Evolutionary conservation across 768 basidiomycete species (phyloP).

Genomic region (Pleurotus pulmonarius): DNA sequence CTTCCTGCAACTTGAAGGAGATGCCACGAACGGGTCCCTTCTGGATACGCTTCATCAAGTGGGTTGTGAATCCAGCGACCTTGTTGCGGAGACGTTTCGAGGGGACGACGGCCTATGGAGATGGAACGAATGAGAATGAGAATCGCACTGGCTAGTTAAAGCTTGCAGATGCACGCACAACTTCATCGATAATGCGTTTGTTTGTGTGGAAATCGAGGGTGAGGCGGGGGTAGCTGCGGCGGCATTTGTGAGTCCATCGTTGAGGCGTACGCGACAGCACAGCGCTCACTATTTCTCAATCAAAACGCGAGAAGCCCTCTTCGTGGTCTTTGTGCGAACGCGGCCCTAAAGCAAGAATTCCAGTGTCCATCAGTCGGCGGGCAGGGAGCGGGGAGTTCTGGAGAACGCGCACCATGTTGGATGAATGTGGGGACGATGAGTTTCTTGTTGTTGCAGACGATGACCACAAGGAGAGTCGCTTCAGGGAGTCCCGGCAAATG

Average conservation of each 20-base stretch:
- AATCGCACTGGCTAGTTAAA: conserved; percentile 1
- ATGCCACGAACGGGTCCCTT: conserved; percentile 98
- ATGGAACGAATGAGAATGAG: neutral
- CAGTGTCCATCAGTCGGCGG: neutral
- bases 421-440: neutral
- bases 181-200: conserved; percentile 98
- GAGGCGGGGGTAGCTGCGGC: conserved; percentile 88
- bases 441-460: neutral
- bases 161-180: conserved; percentile 41
- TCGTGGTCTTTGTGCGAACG: conserved; percentile 99
- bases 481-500: conserved; percentile 20
- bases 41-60: conserved; percentile 99
- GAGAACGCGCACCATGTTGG: conserved; percentile 47
- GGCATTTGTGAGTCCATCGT: too few species aligned
- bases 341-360: conserved; percentile 78
- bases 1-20: conserved; percentile 99
- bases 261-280: too few species aligned
- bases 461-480: conserved; percentile 2
- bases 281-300: conserved; percentile 95
- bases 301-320: conserved; percentile 97
- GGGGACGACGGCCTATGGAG: conserved; percentile 77
- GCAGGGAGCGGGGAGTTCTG: too few species aligned
- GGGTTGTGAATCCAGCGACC: conserved; percentile 99
- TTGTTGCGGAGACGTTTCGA: conserved; percentile 99
- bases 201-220: conserved; percentile 99